Conservation (phyloP, 2,329 filamentous ascomycete genomes). For the Penicillium thymicola region DNA sequence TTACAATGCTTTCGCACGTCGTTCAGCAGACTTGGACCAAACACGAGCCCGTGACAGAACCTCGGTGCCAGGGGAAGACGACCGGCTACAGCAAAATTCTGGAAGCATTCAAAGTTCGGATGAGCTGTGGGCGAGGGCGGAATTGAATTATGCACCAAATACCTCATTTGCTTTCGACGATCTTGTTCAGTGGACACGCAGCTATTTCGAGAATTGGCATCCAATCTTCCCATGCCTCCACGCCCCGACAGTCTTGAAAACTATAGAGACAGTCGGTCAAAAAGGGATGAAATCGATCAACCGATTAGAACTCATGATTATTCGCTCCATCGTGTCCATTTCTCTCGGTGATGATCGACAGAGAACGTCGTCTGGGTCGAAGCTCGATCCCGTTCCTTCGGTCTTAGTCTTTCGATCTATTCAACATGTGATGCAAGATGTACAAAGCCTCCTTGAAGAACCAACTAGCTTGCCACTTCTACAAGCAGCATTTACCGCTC, state of each 20-base stretch:
- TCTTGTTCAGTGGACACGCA: slow-evolving; percentile 50
- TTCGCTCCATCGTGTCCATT: slow-evolving; percentile 53
- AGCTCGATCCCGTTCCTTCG: slow-evolving; percentile 37
- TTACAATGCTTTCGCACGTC: slow-evolving; percentile 48
- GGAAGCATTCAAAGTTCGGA: slow-evolving; percentile 37
- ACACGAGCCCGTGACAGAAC: slow-evolving; percentile 35
- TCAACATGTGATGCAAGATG: slow-evolving; percentile 50
- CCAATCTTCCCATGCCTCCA: slow-evolving; percentile 56
- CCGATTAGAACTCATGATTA: slow-evolving; percentile 42
- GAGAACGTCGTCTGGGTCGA: slow-evolving; percentile 13
- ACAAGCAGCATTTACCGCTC: slow-evolving; percentile 53
- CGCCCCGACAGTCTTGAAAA: slow-evolving; percentile 50
- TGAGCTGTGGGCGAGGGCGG: slow-evolving; percentile 29
- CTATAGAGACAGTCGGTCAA: slow-evolving; percentile 46
- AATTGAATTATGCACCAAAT: slow-evolving; percentile 7
- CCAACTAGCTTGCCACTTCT: slow-evolving; percentile 49
- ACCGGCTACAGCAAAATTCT: slow-evolving; percentile 38
- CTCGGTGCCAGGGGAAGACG: slow-evolving; percentile 58
- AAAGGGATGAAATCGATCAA: slow-evolving; percentile 29
- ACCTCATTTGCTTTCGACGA: slow-evolving; percentile 45
- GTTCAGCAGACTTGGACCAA: slow-evolving; percentile 29
- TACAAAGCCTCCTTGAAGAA: slow-evolving; percentile 47
- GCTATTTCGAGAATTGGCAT: slow-evolving; percentile 59
- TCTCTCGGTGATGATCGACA: slow-evolving; percentile 54
- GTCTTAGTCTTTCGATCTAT: slow-evolving; percentile 49